These are phyloP conservation scores for Beauveria sp. DNA, from an alignment of 2,329 filamentous ascomycete genomes.

Conservation along the genomic window DNA sequence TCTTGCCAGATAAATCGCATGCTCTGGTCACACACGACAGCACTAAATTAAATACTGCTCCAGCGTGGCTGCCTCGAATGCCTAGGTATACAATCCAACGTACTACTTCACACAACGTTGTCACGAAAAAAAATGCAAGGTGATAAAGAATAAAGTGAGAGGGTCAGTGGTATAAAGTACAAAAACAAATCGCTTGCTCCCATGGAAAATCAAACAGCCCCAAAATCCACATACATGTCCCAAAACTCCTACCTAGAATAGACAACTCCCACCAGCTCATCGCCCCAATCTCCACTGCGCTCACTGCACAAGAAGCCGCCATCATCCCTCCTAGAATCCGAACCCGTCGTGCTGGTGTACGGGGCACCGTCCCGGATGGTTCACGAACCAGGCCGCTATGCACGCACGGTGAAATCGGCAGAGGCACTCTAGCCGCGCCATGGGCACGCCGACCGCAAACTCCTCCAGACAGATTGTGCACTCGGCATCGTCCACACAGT, in stretches of 20 bases:
- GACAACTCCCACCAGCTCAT: too few species aligned
- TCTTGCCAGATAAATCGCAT: too few species aligned
- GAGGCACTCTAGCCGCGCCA: constrained; percentile 60
- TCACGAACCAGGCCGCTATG: constrained; percentile 55
- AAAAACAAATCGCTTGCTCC: constrained; percentile 5
- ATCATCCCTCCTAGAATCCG: constrained; percentile 32
- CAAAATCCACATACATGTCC: neutral
- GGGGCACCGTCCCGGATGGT: constrained; percentile 55
- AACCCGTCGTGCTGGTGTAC: constrained; percentile 58
- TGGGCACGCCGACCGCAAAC: constrained; percentile 52
- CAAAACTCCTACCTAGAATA: neutral
- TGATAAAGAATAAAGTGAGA: too few species aligned
- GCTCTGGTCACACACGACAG: too few species aligned
- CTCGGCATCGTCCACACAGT: constrained; percentile 59
- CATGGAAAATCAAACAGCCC: neutral
- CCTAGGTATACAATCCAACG: neutral
- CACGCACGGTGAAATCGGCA: constrained; percentile 57
- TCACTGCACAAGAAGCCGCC: neutral
- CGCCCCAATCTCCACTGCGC: neutral
- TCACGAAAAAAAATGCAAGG: neutral
- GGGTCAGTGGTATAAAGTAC: neutral
- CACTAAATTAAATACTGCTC: too few species aligned
- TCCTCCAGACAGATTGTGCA: constrained; percentile 63
- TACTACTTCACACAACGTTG: neutral
- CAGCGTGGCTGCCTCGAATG: neutral